phyloP scores from a whole-genome alignment of 2,329 filamentous ascomycete species.

The Alternaria angustiovoidea region DNA sequence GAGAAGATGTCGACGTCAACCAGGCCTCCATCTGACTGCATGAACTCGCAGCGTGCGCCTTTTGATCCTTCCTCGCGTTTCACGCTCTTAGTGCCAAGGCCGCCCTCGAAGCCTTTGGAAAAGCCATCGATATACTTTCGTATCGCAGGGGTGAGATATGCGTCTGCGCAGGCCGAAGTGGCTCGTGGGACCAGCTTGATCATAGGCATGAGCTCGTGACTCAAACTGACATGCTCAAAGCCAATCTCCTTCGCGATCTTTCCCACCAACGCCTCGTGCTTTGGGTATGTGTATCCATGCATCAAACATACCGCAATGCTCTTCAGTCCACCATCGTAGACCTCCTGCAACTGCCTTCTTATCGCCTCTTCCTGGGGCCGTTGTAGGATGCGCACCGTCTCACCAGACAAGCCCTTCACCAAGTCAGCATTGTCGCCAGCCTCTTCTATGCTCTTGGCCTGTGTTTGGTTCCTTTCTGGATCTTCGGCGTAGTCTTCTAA shows the following conservation, averaged over 20 bases:
- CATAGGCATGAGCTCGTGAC: constrained; percentile 86
- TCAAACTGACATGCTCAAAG: constrained; percentile 82
- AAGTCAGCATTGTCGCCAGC: constrained; percentile 61
- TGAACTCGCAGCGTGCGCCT: constrained; percentile 88
- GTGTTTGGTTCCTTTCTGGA: constrained; percentile 69
- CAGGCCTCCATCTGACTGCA: constrained; percentile 83
- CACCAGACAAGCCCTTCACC: constrained; percentile 76
- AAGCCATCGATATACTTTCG: constrained; percentile 81
- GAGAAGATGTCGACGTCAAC: constrained; percentile 82
- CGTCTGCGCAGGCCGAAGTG: constrained; percentile 80
- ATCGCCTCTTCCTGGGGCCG: constrained; percentile 67
- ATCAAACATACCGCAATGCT: constrained; percentile 91
- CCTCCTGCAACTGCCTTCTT: constrained; percentile 67
- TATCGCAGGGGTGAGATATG: constrained; percentile 81
- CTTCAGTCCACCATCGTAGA: constrained; percentile 75
- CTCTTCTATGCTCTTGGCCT: constrained; percentile 61
- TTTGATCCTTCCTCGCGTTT: constrained; percentile 69
- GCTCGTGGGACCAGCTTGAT: constrained; percentile 81
- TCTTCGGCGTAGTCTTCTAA: constrained; percentile 93
- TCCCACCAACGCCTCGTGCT: constrained; percentile 82
- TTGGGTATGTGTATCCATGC: constrained; percentile 90
- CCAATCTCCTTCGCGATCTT: constrained; percentile 80
- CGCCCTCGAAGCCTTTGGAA: constrained; percentile 79
- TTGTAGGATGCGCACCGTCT: constrained; percentile 74
- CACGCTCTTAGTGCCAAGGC: constrained; percentile 78